Conservation (phyloP, 1,284 basidiomycete species). For the Erythrobasidium hasegawianum region DNA sequence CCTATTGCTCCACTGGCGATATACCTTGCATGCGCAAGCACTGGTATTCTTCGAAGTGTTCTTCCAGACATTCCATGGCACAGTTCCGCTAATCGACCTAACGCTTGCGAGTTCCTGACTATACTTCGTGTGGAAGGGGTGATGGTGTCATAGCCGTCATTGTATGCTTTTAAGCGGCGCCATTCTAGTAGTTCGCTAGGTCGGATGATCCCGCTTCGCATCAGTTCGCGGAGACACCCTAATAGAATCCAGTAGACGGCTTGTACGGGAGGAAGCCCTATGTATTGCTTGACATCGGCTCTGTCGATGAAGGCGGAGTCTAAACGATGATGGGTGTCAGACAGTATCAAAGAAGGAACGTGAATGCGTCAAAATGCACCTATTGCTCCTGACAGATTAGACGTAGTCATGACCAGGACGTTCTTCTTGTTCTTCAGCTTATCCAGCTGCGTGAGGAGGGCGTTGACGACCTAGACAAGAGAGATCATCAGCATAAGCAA, state of each 20-base stretch:
- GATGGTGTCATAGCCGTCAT: constrained; percentile 14
- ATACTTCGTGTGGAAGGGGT: not conserved
- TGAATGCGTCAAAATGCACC: constrained; percentile 60
- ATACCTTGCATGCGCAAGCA: constrained; percentile 70
- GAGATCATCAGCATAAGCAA: not conserved
- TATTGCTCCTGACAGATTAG: constrained; percentile 90
- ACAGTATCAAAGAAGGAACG: not conserved
- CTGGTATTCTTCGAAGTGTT: constrained; percentile 79
- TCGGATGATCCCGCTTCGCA: constrained; percentile 65
- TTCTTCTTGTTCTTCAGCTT: constrained; percentile 90
- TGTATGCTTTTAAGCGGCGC: constrained; percentile 17
- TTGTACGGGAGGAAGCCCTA: constrained; percentile 70
- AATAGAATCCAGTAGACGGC: constrained; percentile 93
- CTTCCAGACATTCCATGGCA: constrained; percentile 86
- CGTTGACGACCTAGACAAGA: constrained; percentile 87
- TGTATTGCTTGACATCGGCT: constrained; percentile 84
- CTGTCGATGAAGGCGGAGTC: constrained; percentile 94
- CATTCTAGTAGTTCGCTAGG: constrained; percentile 22
- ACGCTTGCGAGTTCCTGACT: constrained; percentile 54
- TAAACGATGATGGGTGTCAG: constrained; percentile 49
- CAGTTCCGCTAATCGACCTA: constrained; percentile 64
- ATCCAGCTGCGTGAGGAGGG: constrained; percentile 92
- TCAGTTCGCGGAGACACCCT: constrained; percentile 75
- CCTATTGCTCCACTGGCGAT: not conserved
- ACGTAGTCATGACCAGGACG: constrained; percentile 92